Conservation (phyloP, 192 early-diverging fungal genomes). For the Coemansia sp. region DNA sequence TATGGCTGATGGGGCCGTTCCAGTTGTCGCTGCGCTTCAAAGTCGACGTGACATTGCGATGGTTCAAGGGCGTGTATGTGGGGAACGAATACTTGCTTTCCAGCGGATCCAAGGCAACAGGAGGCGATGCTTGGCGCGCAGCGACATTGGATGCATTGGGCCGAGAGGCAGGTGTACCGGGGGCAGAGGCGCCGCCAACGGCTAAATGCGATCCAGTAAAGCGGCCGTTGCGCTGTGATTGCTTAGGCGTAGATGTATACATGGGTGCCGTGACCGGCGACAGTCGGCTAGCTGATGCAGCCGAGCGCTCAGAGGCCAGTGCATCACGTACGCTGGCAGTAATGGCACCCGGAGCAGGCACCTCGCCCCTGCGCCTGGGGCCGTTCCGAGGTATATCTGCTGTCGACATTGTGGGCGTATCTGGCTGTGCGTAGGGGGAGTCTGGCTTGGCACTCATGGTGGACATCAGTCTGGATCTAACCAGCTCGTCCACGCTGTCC, state of each 20-base stretch:
- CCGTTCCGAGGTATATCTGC: background rate
- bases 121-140: slow-evolving; percentile 1
- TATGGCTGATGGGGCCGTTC: slow-evolving; percentile 5
- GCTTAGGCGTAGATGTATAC: background rate
- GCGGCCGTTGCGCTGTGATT: background rate
- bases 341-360: slow-evolving; percentile 18
- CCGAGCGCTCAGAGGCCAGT: slow-evolving; percentile 25
- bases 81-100: slow-evolving; percentile 51
- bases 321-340: slow-evolving; percentile 44
- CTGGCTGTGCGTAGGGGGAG: background rate
- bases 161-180: background rate
- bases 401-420: background rate
- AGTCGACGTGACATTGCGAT: slow-evolving; percentile 29
- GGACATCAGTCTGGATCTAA: slow-evolving; percentile 35
- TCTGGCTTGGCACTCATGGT: slow-evolving; percentile 14
- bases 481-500: slow-evolving; percentile 48
- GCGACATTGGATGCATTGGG: background rate
- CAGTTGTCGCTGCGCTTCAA: slow-evolving; percentile 29
- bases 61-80: slow-evolving; percentile 19
- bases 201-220: no score
- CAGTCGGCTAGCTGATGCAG: background rate
- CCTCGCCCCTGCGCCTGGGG: slow-evolving; percentile 9
- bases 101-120: slow-evolving; percentile 1
- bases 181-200: background rate
- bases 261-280: background rate